Evolutionary conservation across 2,329 filamentous ascomycete genomes (phyloP).

Genomic region (Rosellinia necatrix): DNA sequence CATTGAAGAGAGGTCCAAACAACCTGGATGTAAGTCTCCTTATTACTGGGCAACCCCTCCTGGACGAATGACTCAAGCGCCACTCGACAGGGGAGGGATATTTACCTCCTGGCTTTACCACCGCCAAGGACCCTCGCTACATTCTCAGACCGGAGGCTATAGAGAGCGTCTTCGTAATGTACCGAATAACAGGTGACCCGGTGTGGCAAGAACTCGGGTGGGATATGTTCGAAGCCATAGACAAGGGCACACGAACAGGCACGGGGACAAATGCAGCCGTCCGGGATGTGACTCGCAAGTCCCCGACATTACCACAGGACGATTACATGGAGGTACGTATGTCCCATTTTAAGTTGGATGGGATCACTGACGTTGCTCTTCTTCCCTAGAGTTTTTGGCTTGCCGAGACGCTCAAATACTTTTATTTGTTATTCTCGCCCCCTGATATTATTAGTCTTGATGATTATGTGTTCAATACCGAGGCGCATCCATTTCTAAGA

Average conservation of each 20-base stretch:
- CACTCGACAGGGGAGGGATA: conserved; percentile 38
- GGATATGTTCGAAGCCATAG: conserved; percentile 40
- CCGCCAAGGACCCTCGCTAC: conserved; percentile 47
- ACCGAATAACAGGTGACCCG: conserved; percentile 38
- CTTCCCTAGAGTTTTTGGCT: conserved; percentile 63
- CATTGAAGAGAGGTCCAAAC: conserved; percentile 31
- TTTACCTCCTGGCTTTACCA: conserved; percentile 59
- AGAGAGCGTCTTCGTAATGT: conserved; percentile 42
- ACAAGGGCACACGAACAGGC: conserved; percentile 34
- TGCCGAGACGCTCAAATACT: conserved; percentile 64
- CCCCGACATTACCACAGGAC: conserved; percentile 48
- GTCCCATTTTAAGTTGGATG: not conserved
- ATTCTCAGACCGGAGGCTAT: conserved; percentile 42
- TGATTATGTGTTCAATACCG: conserved; percentile 58
- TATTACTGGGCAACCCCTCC: not conserved
- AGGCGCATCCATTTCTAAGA: conserved; percentile 44
- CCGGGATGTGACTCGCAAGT: conserved; percentile 47
- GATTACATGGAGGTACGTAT: conserved; percentile 48
- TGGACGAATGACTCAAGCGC: not conserved
- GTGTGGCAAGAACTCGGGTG: conserved; percentile 39
- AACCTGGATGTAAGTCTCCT: conserved; percentile 32
- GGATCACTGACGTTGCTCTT: not conserved
- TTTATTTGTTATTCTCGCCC: conserved; percentile 53
- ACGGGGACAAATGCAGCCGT: conserved; percentile 37
- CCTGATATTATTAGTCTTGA: conserved; percentile 61